Evolutionary conservation across 331 rosid genomes (phyloP).

Genomic region (Quercus tomentella): DNA sequence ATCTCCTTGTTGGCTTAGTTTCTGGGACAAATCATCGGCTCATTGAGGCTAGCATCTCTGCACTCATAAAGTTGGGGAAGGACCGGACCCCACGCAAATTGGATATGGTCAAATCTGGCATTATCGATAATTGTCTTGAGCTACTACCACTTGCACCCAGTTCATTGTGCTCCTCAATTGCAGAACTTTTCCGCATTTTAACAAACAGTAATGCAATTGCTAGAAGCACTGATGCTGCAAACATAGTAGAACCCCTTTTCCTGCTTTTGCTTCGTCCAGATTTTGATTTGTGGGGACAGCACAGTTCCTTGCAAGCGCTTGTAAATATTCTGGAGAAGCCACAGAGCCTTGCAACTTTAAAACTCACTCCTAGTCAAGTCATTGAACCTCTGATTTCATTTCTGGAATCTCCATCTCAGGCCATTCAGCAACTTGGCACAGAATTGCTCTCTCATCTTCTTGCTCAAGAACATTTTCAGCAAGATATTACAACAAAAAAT

Average conservation of each 20-base stretch:
- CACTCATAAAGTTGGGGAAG: conserved; percentile 86
- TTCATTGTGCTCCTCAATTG: conserved; percentile 87
- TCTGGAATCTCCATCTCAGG: conserved; percentile 90
- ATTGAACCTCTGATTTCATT: conserved; percentile 87
- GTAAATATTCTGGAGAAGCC: conserved; percentile 99
- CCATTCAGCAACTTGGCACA: conserved; percentile 99
- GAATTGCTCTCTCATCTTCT: conserved; percentile 93
- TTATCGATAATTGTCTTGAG: conserved; percentile 72
- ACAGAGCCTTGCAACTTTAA: conserved; percentile 80
- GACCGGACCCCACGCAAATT: conserved; percentile 79
- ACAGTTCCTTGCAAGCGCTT: conserved; percentile 95
- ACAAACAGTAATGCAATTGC: conserved; percentile 91
- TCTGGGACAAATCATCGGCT: conserved; percentile 73
- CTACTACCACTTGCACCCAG: conserved; percentile 75
- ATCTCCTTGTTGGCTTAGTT: conserved; percentile 82
- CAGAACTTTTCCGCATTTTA: conserved; percentile 89
- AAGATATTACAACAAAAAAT: conserved; percentile 86
- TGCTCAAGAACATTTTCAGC: conserved; percentile 95
- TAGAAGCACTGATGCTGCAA: conserved; percentile 84
- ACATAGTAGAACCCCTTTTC: conserved; percentile 94
- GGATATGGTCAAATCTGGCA: conserved; percentile 83
- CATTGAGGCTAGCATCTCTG: conserved; percentile 71
- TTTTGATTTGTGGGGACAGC: conserved; percentile 94
- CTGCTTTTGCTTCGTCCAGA: conserved; percentile 77
- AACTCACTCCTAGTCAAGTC: conserved; percentile 94